These are phyloP conservation scores for Lepiota brunneoincarnata DNA, from an alignment of 768 basidiomycete species.

Conservation along the genomic window DNA sequence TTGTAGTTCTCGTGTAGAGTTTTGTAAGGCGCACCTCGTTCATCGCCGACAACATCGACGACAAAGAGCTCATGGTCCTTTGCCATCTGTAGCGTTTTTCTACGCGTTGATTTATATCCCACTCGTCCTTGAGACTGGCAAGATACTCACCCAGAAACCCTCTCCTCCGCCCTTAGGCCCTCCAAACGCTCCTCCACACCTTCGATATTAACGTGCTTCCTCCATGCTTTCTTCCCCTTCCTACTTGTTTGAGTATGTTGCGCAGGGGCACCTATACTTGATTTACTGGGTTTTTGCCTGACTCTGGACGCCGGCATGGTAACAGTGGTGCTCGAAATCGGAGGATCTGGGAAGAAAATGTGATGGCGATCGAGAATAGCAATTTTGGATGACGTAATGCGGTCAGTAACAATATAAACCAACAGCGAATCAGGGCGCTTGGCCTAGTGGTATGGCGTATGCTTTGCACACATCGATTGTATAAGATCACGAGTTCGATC, in stretches of 20 bases:
- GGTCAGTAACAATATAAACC: background rate
- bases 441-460: conserved; percentile 62
- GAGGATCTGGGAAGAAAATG: background rate
- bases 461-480: conserved; percentile 49
- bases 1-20: background rate
- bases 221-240: conserved; percentile 92
- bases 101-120: conserved; percentile 22
- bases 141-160: conserved; percentile 65
- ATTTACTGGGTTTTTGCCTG: conserved; percentile 21
- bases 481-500: conserved; percentile 59
- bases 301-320: conserved; percentile 3
- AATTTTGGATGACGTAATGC: no score
- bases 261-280: conserved; percentile 51
- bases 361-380: background rate
- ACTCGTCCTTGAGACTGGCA: background rate
- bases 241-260: conserved; percentile 70
- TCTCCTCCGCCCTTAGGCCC: conserved; percentile 75
- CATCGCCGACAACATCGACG: conserved; percentile 79
- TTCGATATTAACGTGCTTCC: conserved; percentile 87
- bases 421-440: conserved; percentile 37
- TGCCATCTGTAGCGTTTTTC: conserved; percentile 63
- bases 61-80: conserved; percentile 75
- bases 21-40: conserved; percentile 45
- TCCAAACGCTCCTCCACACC: conserved; percentile 79
- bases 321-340: background rate